phyloP scores from a whole-genome alignment of 805 yeast species.

The Lipomyces oligophaga region DNA sequence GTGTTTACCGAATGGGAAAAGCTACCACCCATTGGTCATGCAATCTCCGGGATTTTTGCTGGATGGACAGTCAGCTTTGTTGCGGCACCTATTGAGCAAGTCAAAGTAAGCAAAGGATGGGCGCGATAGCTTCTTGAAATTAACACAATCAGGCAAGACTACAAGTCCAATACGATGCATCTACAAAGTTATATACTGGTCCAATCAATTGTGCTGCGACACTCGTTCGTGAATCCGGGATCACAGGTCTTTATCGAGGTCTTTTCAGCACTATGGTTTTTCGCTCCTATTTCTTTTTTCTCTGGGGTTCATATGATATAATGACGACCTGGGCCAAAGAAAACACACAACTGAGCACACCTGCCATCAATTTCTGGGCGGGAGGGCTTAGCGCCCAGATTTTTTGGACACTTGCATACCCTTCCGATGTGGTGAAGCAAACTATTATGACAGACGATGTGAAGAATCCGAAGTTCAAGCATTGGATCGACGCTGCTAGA shows the following conservation, averaged over 20 bases:
- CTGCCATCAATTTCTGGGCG: conserved; percentile 82
- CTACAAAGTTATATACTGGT: conserved; percentile 62
- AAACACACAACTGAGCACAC: conserved; percentile 60
- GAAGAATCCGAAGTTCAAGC: conserved; percentile 62
- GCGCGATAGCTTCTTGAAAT: background rate
- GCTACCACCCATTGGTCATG: conserved; percentile 70
- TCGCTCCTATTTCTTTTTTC: conserved; percentile 78
- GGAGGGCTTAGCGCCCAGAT: conserved; percentile 79
- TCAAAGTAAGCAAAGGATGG: conserved; percentile 43
- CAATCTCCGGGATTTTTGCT: conserved; percentile 69
- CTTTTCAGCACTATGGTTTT: conserved; percentile 81
- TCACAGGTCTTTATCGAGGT: conserved; percentile 75
- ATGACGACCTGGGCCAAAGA: conserved; percentile 65
- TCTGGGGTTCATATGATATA: conserved; percentile 93
- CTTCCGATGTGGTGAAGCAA: conserved; percentile 84
- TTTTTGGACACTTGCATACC: conserved; percentile 87
- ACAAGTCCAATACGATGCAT: conserved; percentile 84
- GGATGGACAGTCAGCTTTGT: conserved; percentile 91
- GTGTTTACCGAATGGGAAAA: conserved; percentile 57
- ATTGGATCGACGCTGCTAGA: conserved; percentile 68
- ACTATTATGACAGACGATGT: conserved; percentile 77
- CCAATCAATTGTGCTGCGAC: conserved; percentile 64
- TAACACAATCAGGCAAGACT: conserved; percentile 51
- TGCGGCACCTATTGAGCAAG: conserved; percentile 92
- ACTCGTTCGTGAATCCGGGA: conserved; percentile 49